phyloP scores from a whole-genome alignment of 2,329 filamentous ascomycete species.

The Xylariales sp. region DNA sequence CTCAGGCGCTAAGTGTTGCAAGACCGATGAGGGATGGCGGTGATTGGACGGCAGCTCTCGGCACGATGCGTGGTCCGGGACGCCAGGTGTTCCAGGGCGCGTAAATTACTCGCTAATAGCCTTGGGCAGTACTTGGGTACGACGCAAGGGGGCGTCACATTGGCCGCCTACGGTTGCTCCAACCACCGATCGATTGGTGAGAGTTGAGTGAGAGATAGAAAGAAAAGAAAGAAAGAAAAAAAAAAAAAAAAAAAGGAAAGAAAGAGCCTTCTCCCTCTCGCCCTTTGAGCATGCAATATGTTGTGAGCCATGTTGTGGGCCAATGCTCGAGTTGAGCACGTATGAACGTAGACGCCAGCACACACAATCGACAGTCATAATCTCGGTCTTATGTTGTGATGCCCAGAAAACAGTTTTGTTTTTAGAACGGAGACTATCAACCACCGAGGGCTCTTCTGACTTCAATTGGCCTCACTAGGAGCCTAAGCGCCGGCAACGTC shows the following conservation, averaged over 20 bases:
- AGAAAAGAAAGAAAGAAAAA: neutral
- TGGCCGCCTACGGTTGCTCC: neutral
- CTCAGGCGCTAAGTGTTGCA: slow-evolving; percentile 59
- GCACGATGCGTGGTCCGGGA: slow-evolving; percentile 49
- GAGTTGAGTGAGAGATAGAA: neutral
- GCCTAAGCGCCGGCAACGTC: slow-evolving; percentile 38
- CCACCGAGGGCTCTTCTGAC: slow-evolving; percentile 21
- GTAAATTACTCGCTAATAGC: slow-evolving; percentile 47
- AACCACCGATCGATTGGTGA: neutral
- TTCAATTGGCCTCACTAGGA: slow-evolving; percentile 34
- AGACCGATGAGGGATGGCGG: slow-evolving; percentile 42
- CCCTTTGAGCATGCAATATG: too few relatives aligned
- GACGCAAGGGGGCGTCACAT: slow-evolving; percentile 6
- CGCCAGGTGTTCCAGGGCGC: slow-evolving; percentile 56
- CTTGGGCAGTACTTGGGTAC: neutral
- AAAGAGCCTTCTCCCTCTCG: neutral
- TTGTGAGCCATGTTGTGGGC: neutral
- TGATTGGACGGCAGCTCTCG: slow-evolving; percentile 54
- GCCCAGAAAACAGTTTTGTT: slow-evolving; percentile 11
- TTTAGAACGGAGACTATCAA: slow-evolving; percentile 24
- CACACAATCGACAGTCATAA: neutral
- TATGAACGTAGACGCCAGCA: neutral
- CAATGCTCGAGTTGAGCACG: neutral
- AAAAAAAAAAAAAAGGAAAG: neutral
- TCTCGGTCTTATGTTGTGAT: slow-evolving; percentile 9